These are phyloP conservation scores for Astraeus odoratus DNA, from an alignment of 768 basidiomycete species.

Conservation along the genomic window DNA sequence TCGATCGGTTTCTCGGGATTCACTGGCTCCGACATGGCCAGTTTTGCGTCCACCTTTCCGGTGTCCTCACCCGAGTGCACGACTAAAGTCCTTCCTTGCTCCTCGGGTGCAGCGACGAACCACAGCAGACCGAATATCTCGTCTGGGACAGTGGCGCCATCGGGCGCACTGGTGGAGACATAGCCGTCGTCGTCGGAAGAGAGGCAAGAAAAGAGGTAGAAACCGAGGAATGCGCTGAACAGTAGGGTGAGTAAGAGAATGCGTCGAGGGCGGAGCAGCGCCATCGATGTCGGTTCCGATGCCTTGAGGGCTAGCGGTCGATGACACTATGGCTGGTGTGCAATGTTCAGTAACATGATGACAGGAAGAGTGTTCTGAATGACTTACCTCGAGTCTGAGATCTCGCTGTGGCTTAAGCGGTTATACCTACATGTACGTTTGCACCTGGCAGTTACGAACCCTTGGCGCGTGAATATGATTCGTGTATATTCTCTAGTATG, in stretches of 20 bases:
- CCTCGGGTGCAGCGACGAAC: constrained; percentile 43
- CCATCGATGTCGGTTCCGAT: no score
- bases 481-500: not conserved
- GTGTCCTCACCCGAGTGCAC: not conserved
- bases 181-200: not conserved
- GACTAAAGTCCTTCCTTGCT: constrained; percentile 9
- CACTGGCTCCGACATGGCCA: constrained; percentile 31
- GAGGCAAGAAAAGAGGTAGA: not conserved
- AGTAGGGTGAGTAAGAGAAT: not conserved
- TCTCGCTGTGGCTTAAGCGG: no score
- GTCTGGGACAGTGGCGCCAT: constrained; percentile 33
- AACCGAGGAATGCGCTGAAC: not conserved
- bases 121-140: constrained; percentile 72
- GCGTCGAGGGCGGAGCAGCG: not conserved
- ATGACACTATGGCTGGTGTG: no score
- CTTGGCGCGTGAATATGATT: no score
- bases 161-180: constrained; percentile 34
- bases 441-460: no score
- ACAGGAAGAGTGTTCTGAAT: no score
- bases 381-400: no score
- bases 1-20: constrained; percentile 44
- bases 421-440: no score
- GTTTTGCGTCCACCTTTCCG: constrained; percentile 22
- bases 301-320: no score
- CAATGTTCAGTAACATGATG: no score